Evolutionary conservation across 2,329 filamentous ascomycete species (phyloP), one percentile per base, ranked within the genome.

Genomic region (Xylariomycetidae sp.): DNA sequence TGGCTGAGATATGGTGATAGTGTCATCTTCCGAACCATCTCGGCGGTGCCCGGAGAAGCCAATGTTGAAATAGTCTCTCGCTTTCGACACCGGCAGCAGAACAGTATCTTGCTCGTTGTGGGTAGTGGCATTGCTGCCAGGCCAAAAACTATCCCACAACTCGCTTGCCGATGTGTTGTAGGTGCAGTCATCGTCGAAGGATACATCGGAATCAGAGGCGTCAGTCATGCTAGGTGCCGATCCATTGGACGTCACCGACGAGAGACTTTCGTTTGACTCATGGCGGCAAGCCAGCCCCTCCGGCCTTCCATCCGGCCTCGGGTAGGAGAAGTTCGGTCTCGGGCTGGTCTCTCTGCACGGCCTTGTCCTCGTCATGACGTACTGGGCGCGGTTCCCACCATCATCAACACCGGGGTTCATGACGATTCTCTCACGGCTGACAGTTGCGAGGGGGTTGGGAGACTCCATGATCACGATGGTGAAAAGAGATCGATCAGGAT

Each of bases 81-180:
- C n/a, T 29, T 35, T 17, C 33, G 37, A 15, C 37, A 35, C 14
- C n/a, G 45, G 30, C 14, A 38, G 40, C 18, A 48, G 31, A 6
- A 44, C 37, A 14, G 43, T 41, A 10, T 40, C 42, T 18, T 51
- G 42, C 11, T 48, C 37, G 31, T 49, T 41, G 16, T 41, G 39
- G 11, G 43, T 33, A 19, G 26, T 34, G 19, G 18, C 19, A 25
- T 26, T 23, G 22, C 35, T 46, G 6, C 47, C 45, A 8, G 42
- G 56, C 70, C 69, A 73, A 47, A 73, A 76, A 33, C 57, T 67
- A 45, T 74, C 67, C 70, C 71, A 76, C 3, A 72, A 49, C 44
- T 70, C 63, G 16, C 61, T 51, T 5, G 61, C 59, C 19, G 68
- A 61, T 14, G 61, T 49, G 35, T 68, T 64, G 40, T 71, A 67